phyloP scores from a whole-genome alignment of 2,329 filamentous ascomycete species.

The Curvularia spicifera region DNA sequence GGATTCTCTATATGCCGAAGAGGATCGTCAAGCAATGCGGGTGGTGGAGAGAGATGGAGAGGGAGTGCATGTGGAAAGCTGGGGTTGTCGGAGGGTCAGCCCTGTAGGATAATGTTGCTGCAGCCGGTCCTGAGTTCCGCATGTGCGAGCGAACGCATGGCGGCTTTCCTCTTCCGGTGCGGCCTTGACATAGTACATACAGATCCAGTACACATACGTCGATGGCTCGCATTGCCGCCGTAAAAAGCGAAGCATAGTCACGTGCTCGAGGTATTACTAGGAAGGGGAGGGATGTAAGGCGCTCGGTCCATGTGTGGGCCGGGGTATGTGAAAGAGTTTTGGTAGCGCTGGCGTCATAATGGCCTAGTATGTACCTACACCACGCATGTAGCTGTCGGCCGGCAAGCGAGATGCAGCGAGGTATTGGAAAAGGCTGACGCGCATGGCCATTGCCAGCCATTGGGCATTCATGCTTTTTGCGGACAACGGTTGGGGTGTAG shows the following conservation, averaged over 20 bases:
- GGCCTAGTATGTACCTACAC: constrained; percentile 10
- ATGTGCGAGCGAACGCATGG: constrained; percentile 10
- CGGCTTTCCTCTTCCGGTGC: constrained; percentile 23
- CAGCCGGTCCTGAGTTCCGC: constrained; percentile 12
- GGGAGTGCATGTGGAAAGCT: constrained; percentile 13
- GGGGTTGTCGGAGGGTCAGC: constrained; percentile 28
- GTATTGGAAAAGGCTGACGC: constrained; percentile 20
- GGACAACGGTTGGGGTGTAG: constrained; percentile 6
- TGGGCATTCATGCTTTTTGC: constrained; percentile 19
- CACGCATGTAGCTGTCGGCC: constrained; percentile 4
- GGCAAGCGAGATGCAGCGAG: constrained; percentile 18
- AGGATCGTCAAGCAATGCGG: constrained; percentile 20
- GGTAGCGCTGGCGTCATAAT: constrained; percentile 11
- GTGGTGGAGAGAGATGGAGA: constrained; percentile 10
- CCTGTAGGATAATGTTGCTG: constrained; percentile 21
- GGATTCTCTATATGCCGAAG: constrained; percentile 24
- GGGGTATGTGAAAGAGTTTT: background rate
- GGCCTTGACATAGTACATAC: constrained; percentile 19
- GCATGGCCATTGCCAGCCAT: constrained; percentile 11
- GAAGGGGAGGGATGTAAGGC: background rate
- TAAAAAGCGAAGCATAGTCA: background rate
- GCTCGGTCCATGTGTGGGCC: background rate
- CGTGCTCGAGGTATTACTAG: background rate
- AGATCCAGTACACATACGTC: background rate
- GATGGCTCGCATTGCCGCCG: constrained; percentile 10